These are phyloP conservation scores for Aureobasidium sp. DNA, from an alignment of 2,329 filamentous ascomycete genomes.

Conservation along the genomic window DNA sequence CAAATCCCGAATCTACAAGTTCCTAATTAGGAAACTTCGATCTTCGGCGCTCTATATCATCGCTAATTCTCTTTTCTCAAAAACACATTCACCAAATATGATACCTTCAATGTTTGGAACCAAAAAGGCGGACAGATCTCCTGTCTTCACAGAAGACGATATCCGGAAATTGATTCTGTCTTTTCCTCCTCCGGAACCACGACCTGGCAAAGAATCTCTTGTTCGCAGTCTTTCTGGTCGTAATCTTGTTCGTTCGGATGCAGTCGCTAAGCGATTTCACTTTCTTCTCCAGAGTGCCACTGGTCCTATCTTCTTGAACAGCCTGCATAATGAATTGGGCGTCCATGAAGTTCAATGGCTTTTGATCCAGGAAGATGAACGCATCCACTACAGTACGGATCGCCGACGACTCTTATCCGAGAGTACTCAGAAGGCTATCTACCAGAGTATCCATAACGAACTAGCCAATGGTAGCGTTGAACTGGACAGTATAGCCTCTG, in stretches of 20 bases:
- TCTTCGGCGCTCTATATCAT: slow-evolving; percentile 1
- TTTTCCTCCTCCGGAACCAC: slow-evolving; percentile 7
- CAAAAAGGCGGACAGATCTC: background rate
- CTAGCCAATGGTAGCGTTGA: background rate
- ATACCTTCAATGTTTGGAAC: background rate
- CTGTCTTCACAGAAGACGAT: slow-evolving; percentile 3
- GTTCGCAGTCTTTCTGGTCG: slow-evolving; percentile 9
- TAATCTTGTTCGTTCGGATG: slow-evolving; percentile 1
- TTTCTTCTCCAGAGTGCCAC: background rate
- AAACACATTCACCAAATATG: background rate
- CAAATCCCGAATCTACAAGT: background rate
- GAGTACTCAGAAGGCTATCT: background rate
- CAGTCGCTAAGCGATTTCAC: slow-evolving; percentile 4
- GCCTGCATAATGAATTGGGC: background rate
- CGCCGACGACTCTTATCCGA: background rate
- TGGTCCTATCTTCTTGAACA: background rate
- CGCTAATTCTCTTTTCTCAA: background rate
- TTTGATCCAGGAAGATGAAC: background rate
- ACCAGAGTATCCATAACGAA: background rate
- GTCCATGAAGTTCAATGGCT: slow-evolving; percentile 10
- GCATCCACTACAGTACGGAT: background rate
- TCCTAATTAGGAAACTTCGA: slow-evolving; percentile 6
- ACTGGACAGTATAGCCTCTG: background rate
- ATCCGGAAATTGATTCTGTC: background rate
- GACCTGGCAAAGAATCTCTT: background rate